phyloP scores from a whole-genome alignment of 192 early-diverging fungal genomes.

The Spizellomyces sp. region DNA sequence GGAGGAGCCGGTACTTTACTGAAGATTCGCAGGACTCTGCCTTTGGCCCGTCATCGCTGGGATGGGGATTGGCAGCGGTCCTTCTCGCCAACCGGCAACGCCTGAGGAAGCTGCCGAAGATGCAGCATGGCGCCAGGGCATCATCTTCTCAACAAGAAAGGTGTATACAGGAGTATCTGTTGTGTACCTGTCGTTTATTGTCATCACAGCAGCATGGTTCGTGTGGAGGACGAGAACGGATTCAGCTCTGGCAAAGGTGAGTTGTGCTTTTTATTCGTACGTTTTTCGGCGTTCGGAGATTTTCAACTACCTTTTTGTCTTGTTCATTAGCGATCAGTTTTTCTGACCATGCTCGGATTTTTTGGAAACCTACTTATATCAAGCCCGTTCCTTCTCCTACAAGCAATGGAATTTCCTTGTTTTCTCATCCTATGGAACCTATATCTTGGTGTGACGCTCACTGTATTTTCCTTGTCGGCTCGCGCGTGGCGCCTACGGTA shows the following conservation, averaged over 20 bases:
- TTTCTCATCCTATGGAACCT: slow-evolving; percentile 13
- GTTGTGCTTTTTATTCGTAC: not conserved
- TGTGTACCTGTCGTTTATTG: slow-evolving; percentile 26
- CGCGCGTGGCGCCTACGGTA: slow-evolving; percentile 28
- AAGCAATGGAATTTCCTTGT: slow-evolving; percentile 26
- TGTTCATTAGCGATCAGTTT: slow-evolving; percentile 19
- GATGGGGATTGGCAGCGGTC: no score
- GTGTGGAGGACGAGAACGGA: slow-evolving; percentile 11
- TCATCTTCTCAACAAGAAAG: slow-evolving; percentile 14
- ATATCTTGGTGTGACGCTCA: slow-evolving; percentile 27
- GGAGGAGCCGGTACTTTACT: no score
- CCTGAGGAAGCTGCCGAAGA: slow-evolving; percentile 13
- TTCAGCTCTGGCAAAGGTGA: slow-evolving; percentile 22
- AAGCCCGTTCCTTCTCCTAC: slow-evolving; percentile 19
- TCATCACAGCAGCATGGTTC: slow-evolving; percentile 22
- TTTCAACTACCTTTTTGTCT: not conserved
- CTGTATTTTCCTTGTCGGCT: slow-evolving; percentile 30
- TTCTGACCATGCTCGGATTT: slow-evolving; percentile 27
- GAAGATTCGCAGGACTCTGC: no score
- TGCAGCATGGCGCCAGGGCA: slow-evolving; percentile 11
- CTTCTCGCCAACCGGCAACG: not conserved
- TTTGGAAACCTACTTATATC: slow-evolving; percentile 28
- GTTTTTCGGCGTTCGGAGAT: not conserved
- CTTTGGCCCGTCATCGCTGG: no score
- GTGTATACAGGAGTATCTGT: slow-evolving; percentile 9